Base-by-base conservation (phyloP, 2,329 filamentous ascomycete species). In the Cytospora chrysosperma region DNA sequence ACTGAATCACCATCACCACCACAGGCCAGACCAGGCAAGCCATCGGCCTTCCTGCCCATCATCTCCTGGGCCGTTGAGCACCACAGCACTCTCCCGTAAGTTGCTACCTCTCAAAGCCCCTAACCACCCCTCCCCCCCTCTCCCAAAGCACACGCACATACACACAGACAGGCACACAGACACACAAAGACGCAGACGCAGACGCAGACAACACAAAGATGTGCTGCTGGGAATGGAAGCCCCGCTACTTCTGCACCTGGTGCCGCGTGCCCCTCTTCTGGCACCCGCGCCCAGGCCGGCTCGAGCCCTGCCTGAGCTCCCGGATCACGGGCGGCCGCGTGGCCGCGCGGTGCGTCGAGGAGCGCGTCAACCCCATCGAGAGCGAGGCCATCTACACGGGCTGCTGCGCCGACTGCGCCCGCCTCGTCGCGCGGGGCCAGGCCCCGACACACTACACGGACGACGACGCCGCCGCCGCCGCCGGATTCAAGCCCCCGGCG, bases 401-500 rank as follows among this genome's bases (percentile, higher is more conserved):
- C 30, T 65, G 63, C 59, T 62, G 63, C 13, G 51, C 28, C 17
- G 50, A 55, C 37, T 62, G 49, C 21, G n/a, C 58, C 12, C 58
- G 51, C 5, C 37, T 49, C n/a, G 17, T 55, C 21, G 43, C 37
- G 19, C 10, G 12, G 26, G 49, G 49, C 4, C 7, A 19, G 10
- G 50, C 13, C 8, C 58, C 58, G 27, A 10, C 27, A 17, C 27
- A 55, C 37, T 55, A 43, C 50, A 55, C 21, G 58, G 28, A 49
- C 28, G 32, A n/a, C n/a, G n/a, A n/a, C n/a, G n/a, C n/a, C n/a
- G n/a, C n/a, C n/a, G n/a, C n/a, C n/a, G n/a, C n/a, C n/a, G n/a
- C n/a, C n/a, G n/a, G n/a, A n/a, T n/a, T n/a, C n/a, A n/a, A n/a
- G n/a, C n/a, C n/a, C n/a, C n/a, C n/a, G n/a, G n/a, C n/a, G n/a